A percentile compares a stretch with the other conserved stretches of the same genome.
Evolutionary conservation across 108 stramenopile genomes (phyloP).

Genomic region (Nannochloropsis salina): DNA sequence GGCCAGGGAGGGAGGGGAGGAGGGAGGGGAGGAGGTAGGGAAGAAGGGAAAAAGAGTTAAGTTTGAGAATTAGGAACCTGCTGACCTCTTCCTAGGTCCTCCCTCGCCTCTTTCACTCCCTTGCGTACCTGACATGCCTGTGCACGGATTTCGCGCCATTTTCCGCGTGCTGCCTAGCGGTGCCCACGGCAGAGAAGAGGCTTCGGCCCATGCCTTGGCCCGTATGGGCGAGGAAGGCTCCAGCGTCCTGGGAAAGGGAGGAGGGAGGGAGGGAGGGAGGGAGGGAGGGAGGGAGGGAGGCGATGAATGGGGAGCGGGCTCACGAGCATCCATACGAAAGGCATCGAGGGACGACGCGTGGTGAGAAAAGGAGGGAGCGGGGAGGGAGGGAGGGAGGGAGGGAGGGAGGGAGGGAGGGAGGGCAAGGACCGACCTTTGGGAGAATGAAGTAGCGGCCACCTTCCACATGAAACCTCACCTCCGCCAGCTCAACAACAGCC

Average conservation of each 20-base stretch:
- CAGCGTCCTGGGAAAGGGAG: not conserved
- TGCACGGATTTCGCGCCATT: not conserved
- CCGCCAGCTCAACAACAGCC: too few relatives aligned
- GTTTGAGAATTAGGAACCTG: not conserved
- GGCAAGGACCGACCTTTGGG: not conserved
- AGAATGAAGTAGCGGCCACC: not conserved
- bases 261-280: not conserved
- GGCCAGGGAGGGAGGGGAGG: not conserved
- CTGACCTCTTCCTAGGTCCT: not conserved
- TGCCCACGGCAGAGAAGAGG: not conserved
- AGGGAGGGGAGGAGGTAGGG: not conserved
- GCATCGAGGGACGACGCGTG: not conserved
- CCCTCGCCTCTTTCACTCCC: not conserved
- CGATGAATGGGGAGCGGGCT: too few relatives aligned
- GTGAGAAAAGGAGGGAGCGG: not conserved
- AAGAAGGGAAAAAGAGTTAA: not conserved
- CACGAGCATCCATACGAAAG: too few relatives aligned
- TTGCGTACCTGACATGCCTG: not conserved
- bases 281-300: not conserved
- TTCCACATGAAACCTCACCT: not conserved
- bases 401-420: not conserved
- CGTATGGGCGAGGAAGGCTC: not conserved
- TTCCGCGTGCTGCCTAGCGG: not conserved
- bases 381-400: not conserved
- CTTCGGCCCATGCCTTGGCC: not conserved